These are phyloP conservation scores for Euphorbia corollata DNA, from an alignment of 441 rosid genomes.

Conservation along the genomic window DNA sequence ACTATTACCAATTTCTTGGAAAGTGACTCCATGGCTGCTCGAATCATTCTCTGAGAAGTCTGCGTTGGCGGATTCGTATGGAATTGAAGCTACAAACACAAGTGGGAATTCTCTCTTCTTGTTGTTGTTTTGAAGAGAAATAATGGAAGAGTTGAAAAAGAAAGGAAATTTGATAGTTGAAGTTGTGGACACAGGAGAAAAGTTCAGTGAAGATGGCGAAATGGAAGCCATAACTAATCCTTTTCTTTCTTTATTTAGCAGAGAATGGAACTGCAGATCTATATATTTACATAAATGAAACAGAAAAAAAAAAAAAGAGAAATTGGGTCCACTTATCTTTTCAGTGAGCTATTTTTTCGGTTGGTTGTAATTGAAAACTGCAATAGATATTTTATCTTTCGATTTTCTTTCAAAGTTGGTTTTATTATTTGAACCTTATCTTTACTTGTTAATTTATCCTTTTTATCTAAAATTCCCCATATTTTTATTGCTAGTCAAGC, in stretches of 20 bases:
- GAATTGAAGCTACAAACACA: conserved; percentile 46
- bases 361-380: conserved; percentile 23
- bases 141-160: conserved; percentile 15
- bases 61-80: conserved; percentile 44
- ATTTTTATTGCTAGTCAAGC: too few species aligned
- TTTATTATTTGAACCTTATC: conserved; percentile 26
- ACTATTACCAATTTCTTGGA: conserved; percentile 51
- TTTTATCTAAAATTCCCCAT: too few species aligned
- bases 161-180: conserved; percentile 9
- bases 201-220: conserved; percentile 30
- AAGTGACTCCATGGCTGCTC: conserved; percentile 72
- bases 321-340: conserved; percentile 26
- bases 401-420: background rate
- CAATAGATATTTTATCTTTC: conserved; percentile 26
- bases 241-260: conserved; percentile 6
- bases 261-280: conserved; percentile 10
- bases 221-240: conserved; percentile 32
- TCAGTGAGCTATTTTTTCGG: conserved; percentile 19
- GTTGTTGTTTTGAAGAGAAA: conserved; percentile 14
- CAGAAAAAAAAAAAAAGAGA: background rate
- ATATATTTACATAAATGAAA: too few species aligned
- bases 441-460: background rate
- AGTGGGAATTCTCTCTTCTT: conserved; percentile 27
- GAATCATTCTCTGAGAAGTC: conserved; percentile 60
- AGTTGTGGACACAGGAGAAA: conserved; percentile 19